Base-by-base conservation (phyloP, 2,329 filamentous ascomycete species). In the Phialophora expanda region DNA sequence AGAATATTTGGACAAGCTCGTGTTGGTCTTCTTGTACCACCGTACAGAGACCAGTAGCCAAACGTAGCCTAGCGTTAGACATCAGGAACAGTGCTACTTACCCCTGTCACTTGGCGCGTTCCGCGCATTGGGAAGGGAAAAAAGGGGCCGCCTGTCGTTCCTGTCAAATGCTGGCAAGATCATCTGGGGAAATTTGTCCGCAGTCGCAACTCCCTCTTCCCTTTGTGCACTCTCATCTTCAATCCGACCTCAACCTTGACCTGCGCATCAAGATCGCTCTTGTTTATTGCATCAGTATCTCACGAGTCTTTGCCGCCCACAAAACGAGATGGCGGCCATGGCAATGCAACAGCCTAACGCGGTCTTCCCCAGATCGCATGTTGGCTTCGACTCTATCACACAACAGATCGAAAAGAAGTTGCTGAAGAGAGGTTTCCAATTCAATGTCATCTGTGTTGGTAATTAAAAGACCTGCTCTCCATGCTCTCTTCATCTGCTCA, bases 331-430 rank as follows among this genome's bases (percentile, higher is more conserved):
- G 70, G 48, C 48, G 48, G 65, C 71, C 46, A 68, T 68, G 62
- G 66, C 69, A 56, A 69, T 81, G 76, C 70, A 72, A 14, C 75
- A 76, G 62, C 74, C 74, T 62, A 83, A 83, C 72, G 77, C 81
- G 14, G 86, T 90, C 79, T 95, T 92, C 82, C 95, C 95, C 77
- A 90, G 95, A 81, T 96, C 90, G 90, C 95, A 98, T 86, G 95
- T 99, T 81, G 95, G 95, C 88, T 99, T 99, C 85, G 95, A 99
- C 86, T 97, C 93, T 85, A 99, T 99, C 86, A 99, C 95, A 75
- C 93, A 90, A 74, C 95, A 99, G 86, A 99, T 99, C 76, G 95
- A 99, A 89, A 91, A 92, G 85, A 99, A 99, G 90, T 90, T 98
- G 79, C 82, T 99, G 84, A 99, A 99, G 88, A 93, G 95, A 83